Evolutionary conservation across 768 basidiomycete genomes (phyloP), one percentile per base, ranked within the genome.

Genomic region (Phylloporus scabripes): DNA sequence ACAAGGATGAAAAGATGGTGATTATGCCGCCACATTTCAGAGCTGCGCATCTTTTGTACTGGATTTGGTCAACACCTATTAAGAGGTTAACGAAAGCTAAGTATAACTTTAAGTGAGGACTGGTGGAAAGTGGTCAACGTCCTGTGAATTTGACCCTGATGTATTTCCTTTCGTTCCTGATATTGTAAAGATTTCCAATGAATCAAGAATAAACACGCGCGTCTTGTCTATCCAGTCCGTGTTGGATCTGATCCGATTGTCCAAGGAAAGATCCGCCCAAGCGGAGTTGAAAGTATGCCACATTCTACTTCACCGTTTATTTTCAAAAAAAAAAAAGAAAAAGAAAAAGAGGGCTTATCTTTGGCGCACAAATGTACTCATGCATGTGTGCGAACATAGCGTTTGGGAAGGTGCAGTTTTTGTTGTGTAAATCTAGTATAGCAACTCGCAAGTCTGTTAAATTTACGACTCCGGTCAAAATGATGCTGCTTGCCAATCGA

Each of bases 81-180:
- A 84, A 89, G 57, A 60, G 74, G 64, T 63, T 66, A 44, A 84
- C 84, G 2, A 72, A 73, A 39, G 71, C 64, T 56, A 89, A 89
- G 65, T 90, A 91, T 58, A 77, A 80, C 44, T 87, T 79, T 51
- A 54, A 49, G 50, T 66, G n/a, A 15, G 36, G 6, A 4, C 26
- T 18, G 37, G 18, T 40, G 5, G 21, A 40, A 46, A 40, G 12
- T 3, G 8, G 33, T 18, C n/a, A 24, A 45, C 28, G 28, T 32
- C 10, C 34, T 29, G 7, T 29, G 49, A 46, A 47, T 11, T 37
- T 26, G 38, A 14, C 11, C 18, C n/a, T 3, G 11, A 29, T 23
- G 42, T 9, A 7, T 23, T 36, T 23, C 20, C 15, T 46, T 18
- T 38, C 18, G 18, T 20, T 21, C 36, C 9, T 9, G 15, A 34